phyloP scores from a whole-genome alignment of 2,329 filamentous ascomycete species.

The Pleoardoris graminearum region DNA sequence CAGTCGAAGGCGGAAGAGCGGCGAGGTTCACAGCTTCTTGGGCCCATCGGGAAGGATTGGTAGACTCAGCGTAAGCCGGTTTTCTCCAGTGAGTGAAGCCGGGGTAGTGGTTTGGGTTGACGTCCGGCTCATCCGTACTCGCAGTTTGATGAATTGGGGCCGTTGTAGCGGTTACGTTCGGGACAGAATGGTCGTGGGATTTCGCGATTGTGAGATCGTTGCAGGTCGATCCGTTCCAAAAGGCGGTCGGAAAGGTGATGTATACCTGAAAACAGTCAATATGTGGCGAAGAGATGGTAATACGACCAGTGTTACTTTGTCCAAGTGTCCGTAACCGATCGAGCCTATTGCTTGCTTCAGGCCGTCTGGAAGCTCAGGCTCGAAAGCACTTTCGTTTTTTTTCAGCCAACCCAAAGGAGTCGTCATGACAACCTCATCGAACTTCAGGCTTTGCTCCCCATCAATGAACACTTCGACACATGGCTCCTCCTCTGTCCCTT shows the following conservation, averaged over 20 bases:
- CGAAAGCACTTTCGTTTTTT: slow-evolving; percentile 53
- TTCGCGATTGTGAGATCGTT: not conserved
- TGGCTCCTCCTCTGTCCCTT: slow-evolving; percentile 19
- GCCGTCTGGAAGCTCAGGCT: slow-evolving; percentile 61
- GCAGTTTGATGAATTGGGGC: slow-evolving; percentile 40
- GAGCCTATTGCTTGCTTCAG: slow-evolving; percentile 64
- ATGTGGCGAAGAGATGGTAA: slow-evolving; percentile 22
- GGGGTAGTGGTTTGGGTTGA: slow-evolving; percentile 50
- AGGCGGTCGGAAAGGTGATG: slow-evolving; percentile 70
- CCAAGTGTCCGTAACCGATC: slow-evolving; percentile 70
- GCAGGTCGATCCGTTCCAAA: slow-evolving; percentile 62
- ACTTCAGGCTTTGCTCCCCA: slow-evolving; percentile 53
- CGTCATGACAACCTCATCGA: slow-evolving; percentile 71
- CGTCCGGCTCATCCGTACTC: slow-evolving; percentile 27
- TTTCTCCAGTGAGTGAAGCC: slow-evolving; percentile 77
- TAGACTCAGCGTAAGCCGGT: slow-evolving; percentile 66
- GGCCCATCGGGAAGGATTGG: slow-evolving; percentile 68
- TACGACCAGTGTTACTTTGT: slow-evolving; percentile 58
- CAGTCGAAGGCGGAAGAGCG: slow-evolving; percentile 58
- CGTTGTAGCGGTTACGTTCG: slow-evolving; percentile 46
- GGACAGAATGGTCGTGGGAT: slow-evolving; percentile 21
- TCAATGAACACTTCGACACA: slow-evolving; percentile 50
- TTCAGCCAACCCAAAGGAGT: slow-evolving; percentile 64
- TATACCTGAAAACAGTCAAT: slow-evolving; percentile 40
- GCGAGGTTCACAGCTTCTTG: slow-evolving; percentile 79